A percentile compares a stretch with the other conserved stretches of the same genome.
phyloP scores from a whole-genome alignment of 2,329 filamentous ascomycete species.

The Penicillium freii region DNA sequence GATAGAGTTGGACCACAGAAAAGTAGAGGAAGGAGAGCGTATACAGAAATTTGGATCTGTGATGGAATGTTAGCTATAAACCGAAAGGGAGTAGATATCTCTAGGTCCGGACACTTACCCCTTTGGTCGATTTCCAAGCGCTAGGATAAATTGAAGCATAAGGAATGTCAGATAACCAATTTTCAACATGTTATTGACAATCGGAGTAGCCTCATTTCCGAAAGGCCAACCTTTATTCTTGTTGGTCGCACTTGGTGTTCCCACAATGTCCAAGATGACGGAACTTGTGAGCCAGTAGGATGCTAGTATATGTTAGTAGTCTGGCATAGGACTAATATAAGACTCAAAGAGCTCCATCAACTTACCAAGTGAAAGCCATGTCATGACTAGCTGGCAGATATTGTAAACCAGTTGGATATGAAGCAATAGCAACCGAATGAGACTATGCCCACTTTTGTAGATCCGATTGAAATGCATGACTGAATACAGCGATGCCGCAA shows the following conservation, averaged over 20 bases:
- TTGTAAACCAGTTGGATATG: conserved; percentile 95
- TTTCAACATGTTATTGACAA: conserved; percentile 83
- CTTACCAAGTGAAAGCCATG: conserved; percentile 71
- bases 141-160: conserved; percentile 88
- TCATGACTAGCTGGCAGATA: conserved; percentile 75
- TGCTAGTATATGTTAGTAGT: conserved; percentile 52
- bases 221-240: conserved; percentile 74
- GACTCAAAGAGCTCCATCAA: background rate
- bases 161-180: conserved; percentile 88
- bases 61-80: background rate
- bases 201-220: conserved; percentile 76
- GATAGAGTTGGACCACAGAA: conserved; percentile 66
- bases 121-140: conserved; percentile 91
- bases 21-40: conserved; percentile 84
- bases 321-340: background rate
- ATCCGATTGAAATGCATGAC: conserved; percentile 95
- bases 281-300: conserved; percentile 97
- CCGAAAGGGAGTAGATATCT: background rate
- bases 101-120: conserved; percentile 43
- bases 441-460: conserved; percentile 95
- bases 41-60: conserved; percentile 76
- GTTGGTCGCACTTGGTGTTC: conserved; percentile 58
- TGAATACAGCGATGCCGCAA: conserved; percentile 90
- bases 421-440: conserved; percentile 94
- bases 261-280: conserved; percentile 95